Conservation (phyloP, 1,284 basidiomycete genomes). For the Fomitopsis schrenkii region DNA sequence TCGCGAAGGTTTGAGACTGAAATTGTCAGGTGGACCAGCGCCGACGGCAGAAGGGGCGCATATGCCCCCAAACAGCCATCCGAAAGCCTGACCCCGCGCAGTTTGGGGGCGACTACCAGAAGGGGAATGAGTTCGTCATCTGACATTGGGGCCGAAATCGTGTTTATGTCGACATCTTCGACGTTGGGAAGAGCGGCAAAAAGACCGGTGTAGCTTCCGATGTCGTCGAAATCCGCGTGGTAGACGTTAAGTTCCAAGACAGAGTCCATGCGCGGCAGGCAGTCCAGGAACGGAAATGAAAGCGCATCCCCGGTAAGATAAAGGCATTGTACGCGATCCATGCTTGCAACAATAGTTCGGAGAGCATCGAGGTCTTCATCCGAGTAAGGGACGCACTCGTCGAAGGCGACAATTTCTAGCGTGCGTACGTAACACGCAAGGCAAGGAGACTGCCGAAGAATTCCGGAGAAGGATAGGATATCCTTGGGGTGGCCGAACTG, state of each 20-base stretch:
- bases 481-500: background rate
- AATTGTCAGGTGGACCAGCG: background rate
- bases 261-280: background rate
- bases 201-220: background rate
- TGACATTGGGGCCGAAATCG: background rate
- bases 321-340: background rate
- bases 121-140: background rate
- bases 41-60: background rate
- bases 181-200: background rate
- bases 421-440: background rate
- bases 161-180: background rate
- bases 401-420: background rate
- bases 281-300: background rate
- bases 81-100: background rate
- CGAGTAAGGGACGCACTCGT: background rate
- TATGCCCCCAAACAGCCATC: background rate
- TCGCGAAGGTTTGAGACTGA: background rate
- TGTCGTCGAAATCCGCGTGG: background rate
- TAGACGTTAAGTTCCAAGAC: background rate
- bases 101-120: background rate
- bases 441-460: background rate
- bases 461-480: background rate
- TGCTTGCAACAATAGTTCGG: background rate
- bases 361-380: background rate
- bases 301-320: background rate